These are phyloP conservation scores for Stemphylium vesicarium DNA, from an alignment of 2,329 filamentous ascomycete species.

Conservation along the genomic window DNA sequence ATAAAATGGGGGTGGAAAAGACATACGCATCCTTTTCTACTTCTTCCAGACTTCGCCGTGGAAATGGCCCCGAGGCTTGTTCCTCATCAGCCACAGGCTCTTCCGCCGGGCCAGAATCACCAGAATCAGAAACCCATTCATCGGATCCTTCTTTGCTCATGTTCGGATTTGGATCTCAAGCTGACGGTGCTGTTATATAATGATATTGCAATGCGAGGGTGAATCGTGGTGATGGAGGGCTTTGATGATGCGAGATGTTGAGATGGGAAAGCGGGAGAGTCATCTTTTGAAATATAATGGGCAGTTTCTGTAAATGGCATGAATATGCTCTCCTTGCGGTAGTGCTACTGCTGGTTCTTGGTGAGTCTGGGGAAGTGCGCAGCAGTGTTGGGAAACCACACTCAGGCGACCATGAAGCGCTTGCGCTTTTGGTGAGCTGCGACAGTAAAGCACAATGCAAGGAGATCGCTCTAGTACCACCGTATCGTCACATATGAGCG, in stretches of 20 bases:
- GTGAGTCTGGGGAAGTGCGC: not conserved
- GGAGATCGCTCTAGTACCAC: too few relatives aligned
- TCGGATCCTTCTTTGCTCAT: slow-evolving; percentile 7
- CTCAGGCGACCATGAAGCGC: too few relatives aligned
- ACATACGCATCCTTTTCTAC: slow-evolving; percentile 11
- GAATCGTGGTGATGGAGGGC: not conserved
- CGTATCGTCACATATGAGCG: too few relatives aligned
- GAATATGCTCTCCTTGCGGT: not conserved
- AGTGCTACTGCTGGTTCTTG: not conserved
- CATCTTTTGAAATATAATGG: not conserved
- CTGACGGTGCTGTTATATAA: not conserved
- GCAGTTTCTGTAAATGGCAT: not conserved
- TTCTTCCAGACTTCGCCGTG: slow-evolving; percentile 3
- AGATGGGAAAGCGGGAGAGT: not conserved
- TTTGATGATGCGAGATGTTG: not conserved
- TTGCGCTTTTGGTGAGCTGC: too few relatives aligned
- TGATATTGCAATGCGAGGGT: not conserved
- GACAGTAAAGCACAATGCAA: too few relatives aligned
- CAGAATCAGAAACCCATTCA: slow-evolving; percentile 4
- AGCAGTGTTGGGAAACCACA: not conserved
- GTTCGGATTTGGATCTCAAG: not conserved
- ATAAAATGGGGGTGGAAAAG: not conserved
- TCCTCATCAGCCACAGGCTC: not conserved
- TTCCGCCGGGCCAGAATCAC: not conserved
- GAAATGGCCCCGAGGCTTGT: not conserved